Percentiles rank a stretch among this genome's conserved stretches.
These are phyloP conservation scores for Epichloe elymi DNA, from an alignment of 2,329 filamentous ascomycete genomes.

Conservation along the genomic window DNA sequence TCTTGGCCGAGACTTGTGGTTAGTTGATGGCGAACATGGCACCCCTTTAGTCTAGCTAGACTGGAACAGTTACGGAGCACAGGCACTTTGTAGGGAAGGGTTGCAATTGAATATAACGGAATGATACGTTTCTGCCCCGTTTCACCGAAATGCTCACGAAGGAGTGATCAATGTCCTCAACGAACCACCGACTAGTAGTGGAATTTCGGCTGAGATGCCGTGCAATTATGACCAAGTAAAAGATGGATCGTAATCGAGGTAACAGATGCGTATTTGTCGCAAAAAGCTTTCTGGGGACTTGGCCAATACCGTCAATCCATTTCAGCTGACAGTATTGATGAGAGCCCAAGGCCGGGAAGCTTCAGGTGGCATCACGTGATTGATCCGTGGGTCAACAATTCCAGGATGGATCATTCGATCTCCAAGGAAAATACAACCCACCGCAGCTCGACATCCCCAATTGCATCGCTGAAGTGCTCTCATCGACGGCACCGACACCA, in stretches of 20 bases:
- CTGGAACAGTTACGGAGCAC: background rate
- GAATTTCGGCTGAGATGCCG: too few species aligned
- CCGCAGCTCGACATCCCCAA: conserved; percentile 6
- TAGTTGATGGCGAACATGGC: background rate
- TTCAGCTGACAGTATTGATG: conserved; percentile 7
- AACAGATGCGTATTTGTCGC: background rate
- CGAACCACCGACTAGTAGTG: too few species aligned
- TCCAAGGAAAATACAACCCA: conserved; percentile 2
- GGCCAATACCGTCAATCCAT: background rate
- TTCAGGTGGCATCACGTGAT: conserved; percentile 5
- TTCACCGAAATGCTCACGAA: too few species aligned
- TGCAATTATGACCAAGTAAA: too few species aligned
- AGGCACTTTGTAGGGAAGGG: too few species aligned
- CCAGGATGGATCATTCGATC: background rate
- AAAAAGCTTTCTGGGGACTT: background rate
- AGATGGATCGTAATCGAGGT: too few species aligned
- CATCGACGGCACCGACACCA: conserved; percentile 22
- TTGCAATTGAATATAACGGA: background rate
- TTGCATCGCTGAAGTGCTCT: conserved; percentile 3
- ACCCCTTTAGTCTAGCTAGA: background rate
- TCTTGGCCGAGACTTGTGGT: background rate
- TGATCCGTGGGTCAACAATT: conserved; percentile 2
- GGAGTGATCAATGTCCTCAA: too few species aligned
- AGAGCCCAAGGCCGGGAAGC: conserved; percentile 18
- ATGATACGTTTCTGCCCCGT: background rate